Percentiles rank a stretch among this genome's conserved stretches.
Evolutionary conservation across 2,329 filamentous ascomycete species (phyloP).

Genomic region (Fusarium hainanense): DNA sequence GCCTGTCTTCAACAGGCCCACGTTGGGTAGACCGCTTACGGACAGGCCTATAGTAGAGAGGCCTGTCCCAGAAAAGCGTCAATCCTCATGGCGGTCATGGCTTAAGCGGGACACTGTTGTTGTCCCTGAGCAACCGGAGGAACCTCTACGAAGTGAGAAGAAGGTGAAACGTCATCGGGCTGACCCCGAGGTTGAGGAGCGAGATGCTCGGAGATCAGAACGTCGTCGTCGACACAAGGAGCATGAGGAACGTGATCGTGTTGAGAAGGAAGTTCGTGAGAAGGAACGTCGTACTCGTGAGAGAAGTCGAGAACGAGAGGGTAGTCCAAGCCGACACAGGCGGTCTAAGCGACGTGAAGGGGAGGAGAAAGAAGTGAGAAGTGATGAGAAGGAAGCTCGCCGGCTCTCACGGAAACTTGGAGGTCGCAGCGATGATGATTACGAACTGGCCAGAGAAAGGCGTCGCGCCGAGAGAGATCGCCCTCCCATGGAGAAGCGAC

Average conservation of each 20-base stretch:
- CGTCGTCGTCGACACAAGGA: slow-evolving; percentile 24
- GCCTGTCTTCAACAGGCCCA: slow-evolving; percentile 20
- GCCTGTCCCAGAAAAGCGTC: slow-evolving; percentile 30
- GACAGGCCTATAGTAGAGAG: slow-evolving; percentile 25
- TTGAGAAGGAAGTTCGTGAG: slow-evolving; percentile 12
- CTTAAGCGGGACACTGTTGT: slow-evolving; percentile 17
- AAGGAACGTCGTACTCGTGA: slow-evolving; percentile 20
- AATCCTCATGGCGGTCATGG: slow-evolving; percentile 26
- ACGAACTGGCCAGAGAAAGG: slow-evolving; percentile 8
- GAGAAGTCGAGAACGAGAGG: slow-evolving; percentile 17
- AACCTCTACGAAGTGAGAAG: slow-evolving; percentile 12
- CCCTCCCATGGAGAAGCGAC: slow-evolving; percentile 18
- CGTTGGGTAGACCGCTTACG: slow-evolving; percentile 24
- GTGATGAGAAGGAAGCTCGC: slow-evolving; percentile 21
- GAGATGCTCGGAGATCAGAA: slow-evolving; percentile 23
- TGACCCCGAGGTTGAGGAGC: slow-evolving; percentile 15
- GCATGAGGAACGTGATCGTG: slow-evolving; percentile 17
- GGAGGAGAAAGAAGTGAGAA: slow-evolving; percentile 1
- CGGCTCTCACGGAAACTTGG: slow-evolving; percentile 12
- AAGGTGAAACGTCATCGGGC: slow-evolving; percentile 13
- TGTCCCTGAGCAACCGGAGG: slow-evolving; percentile 16
- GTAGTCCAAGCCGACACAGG: slow-evolving; percentile 13
- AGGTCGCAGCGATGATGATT: slow-evolving; percentile 10
- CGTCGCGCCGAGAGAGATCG: slow-evolving; percentile 16
- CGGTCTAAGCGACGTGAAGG: slow-evolving; percentile 22